Evolutionary conservation across 208 protist genomes (phyloP).

Genomic region (Trypanosoma cruzi): DNA sequence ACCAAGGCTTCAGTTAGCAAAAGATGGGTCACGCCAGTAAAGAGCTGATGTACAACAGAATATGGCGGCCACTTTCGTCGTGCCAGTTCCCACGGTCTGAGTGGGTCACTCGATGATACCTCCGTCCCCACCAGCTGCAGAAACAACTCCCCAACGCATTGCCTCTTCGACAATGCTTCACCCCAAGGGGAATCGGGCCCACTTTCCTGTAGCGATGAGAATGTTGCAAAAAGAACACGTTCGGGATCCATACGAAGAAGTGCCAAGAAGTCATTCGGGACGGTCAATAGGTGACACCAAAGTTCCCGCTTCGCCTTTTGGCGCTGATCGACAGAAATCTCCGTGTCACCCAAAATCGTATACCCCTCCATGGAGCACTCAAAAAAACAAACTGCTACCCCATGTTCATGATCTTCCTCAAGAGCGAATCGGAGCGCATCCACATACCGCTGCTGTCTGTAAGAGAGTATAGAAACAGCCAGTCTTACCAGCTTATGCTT

Average conservation of each 20-base stretch:
- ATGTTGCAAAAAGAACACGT: slow-evolving; percentile 32
- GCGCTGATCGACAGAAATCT: slow-evolving; percentile 14
- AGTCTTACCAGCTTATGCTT: slow-evolving; percentile 49
- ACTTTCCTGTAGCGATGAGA: slow-evolving; percentile 46
- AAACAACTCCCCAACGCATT: slow-evolving; percentile 16
- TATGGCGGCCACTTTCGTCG: slow-evolving; percentile 54
- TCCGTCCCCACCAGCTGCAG: slow-evolving; percentile 16
- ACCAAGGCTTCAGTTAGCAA: slow-evolving; percentile 22
- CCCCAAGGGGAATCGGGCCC: slow-evolving; percentile 44
- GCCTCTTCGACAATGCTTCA: slow-evolving; percentile 3
- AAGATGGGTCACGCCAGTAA: slow-evolving; percentile 26
- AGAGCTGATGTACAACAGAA: slow-evolving; percentile 38
- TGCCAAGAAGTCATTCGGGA: slow-evolving; percentile 15
- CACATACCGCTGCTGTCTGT: slow-evolving; percentile 46
- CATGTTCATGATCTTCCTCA: slow-evolving; percentile 1
- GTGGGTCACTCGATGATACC: slow-evolving; percentile 3
- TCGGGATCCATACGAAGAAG: slow-evolving; percentile 42
- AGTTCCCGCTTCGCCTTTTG: slow-evolving; percentile 26
- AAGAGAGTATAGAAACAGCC: slow-evolving; percentile 44
- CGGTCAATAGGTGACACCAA: slow-evolving; percentile 39
- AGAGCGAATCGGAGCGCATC: slow-evolving; percentile 61
- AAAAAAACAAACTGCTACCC: slow-evolving; percentile 27
- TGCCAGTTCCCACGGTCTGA: slow-evolving; percentile 36
- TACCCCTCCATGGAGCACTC: slow-evolving; percentile 25
- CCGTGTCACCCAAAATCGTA: slow-evolving; percentile 10